Evolutionary conservation across 1,139 yeast genomes (phyloP).

Genomic region (Debaryomyces udenii): DNA sequence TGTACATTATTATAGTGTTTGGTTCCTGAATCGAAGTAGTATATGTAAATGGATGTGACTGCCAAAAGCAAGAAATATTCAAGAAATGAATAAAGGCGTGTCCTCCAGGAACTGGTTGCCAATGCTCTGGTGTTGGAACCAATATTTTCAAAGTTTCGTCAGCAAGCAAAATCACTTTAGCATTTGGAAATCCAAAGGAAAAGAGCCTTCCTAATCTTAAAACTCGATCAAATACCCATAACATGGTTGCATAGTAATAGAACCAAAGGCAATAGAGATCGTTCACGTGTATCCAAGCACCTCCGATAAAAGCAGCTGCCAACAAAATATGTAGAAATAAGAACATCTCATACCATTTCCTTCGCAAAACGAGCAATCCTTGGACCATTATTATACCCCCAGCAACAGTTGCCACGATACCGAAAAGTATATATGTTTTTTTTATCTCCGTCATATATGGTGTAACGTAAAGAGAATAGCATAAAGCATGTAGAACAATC

Average conservation of each 20-base stretch:
- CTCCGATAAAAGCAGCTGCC: constrained; percentile 57
- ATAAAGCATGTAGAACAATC: constrained; percentile 42
- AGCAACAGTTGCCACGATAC: constrained; percentile 47
- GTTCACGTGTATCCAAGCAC: constrained; percentile 62
- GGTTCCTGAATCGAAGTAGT: constrained; percentile 34
- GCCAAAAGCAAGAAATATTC: constrained; percentile 61
- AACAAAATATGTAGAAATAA: constrained; percentile 59
- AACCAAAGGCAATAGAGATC: constrained; percentile 50
- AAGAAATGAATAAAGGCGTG: constrained; percentile 62
- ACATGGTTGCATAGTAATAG: constrained; percentile 54
- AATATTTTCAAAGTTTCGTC: constrained; percentile 46
- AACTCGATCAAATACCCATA: constrained; percentile 66
- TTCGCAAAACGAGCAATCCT: constrained; percentile 57
- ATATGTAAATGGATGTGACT: constrained; percentile 70
- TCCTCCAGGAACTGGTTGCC: constrained; percentile 56
- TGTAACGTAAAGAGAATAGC: constrained; percentile 27
- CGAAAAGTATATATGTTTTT: constrained; percentile 52
- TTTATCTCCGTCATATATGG: constrained; percentile 5
- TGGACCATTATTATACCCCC: constrained; percentile 43
- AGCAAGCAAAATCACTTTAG: constrained; percentile 51
- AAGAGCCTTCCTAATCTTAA: constrained; percentile 51
- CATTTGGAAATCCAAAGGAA: constrained; percentile 53
- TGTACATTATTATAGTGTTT: constrained; percentile 32
- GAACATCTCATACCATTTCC: constrained; percentile 64
- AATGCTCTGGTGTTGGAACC: constrained; percentile 41